Base-by-base conservation (phyloP, 768 basidiomycete species). In the Suillus tomentosus region DNA sequence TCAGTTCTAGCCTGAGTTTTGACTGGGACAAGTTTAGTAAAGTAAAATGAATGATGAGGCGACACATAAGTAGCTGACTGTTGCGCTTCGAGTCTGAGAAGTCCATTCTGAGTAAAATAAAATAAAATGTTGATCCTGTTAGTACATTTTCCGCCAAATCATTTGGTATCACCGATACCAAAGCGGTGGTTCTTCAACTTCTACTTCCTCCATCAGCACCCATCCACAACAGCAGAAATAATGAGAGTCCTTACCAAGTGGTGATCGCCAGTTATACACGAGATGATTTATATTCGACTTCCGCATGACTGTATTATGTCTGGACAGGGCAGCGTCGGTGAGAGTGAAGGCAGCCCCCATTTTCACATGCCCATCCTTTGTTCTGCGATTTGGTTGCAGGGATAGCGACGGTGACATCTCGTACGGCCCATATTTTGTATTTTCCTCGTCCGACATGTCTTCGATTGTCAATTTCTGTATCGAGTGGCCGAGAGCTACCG, bases 261-360 rank as follows among this genome's bases (percentile, higher is more conserved):
- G 90, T 27, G 88, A 90, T 51, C 82, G 88, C 77, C 85, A 91
- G 66, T 85, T 84, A 66, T 85, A 79, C 57, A 90, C 81, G 75
- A 88, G 74, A 48, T 81, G 83, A 66, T 87, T 82, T 61, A 73
- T 61, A 19, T n/a, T 43, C 56, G 61, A 81, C 64, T 75, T 74
- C 34, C 66, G 60, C 51, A 60, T 27, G n/a, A 15, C 64, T 62
- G 76, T 59, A 66, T 81, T 81, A 60, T 80, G 84, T 63, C 77
- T 75, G 10, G 79, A 77, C 36, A 85, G 65, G 69, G 82, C 83
- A 48, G 70, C 72, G 69, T 85, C 81, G 43, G 80, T 81, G 62
- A 82, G 66, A 14, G 64, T 60, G 51, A 67, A 19, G 57, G 69
- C 64, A 53, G 37, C 47, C 8, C 68, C 72, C 60, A 71, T 10